Percentiles rank a stretch among this genome's conserved stretches.
Evolutionary conservation across 768 basidiomycete species (phyloP).

Genomic region (Hygrophorus pudorinus): DNA sequence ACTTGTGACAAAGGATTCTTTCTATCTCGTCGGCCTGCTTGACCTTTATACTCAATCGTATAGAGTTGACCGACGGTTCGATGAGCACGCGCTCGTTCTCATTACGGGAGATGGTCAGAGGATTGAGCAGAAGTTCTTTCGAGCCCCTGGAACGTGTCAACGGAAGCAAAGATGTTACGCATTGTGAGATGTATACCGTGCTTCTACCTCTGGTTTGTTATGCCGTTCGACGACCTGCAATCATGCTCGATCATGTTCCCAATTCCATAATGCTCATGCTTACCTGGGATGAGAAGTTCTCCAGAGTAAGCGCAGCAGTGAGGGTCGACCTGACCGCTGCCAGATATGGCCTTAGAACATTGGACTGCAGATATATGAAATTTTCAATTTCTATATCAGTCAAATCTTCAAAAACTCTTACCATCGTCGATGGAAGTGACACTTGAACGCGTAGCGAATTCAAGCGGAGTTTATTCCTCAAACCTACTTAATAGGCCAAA

Average conservation of each 20-base stretch:
- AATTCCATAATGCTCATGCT: slow-evolving; percentile 9
- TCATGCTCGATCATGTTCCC: slow-evolving; percentile 9
- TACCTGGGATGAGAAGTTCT: slow-evolving; percentile 98
- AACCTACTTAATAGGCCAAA: slow-evolving; percentile 7
- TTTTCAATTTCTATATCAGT: slow-evolving; percentile 4
- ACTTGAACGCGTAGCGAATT: slow-evolving; percentile 8
- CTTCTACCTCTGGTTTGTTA: slow-evolving; percentile 95
- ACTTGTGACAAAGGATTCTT: slow-evolving; percentile 93
- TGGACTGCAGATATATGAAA: slow-evolving; percentile 48
- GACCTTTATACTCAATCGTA: slow-evolving; percentile 94
- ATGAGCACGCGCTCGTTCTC: slow-evolving; percentile 96
- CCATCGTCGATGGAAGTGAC: slow-evolving; percentile 36
- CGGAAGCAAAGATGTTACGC: neutral
- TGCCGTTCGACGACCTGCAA: slow-evolving; percentile 88
- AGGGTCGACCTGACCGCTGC: slow-evolving; percentile 92
- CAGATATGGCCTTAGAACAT: slow-evolving; percentile 91
- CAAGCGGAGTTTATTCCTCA: slow-evolving; percentile 38
- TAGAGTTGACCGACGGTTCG: slow-evolving; percentile 95
- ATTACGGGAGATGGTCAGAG: slow-evolving; percentile 90
- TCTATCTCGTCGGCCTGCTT: slow-evolving; percentile 99
- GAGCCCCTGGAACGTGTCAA: slow-evolving; percentile 48
- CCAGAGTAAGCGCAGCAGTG: slow-evolving; percentile 93
- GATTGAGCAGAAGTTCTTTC: slow-evolving; percentile 89
- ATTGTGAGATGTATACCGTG: slow-evolving; percentile 39
- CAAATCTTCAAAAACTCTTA: slow-evolving; percentile 20